Evolutionary conservation across 805 yeast species (phyloP).

Genomic region (Pichia paraexigua): DNA sequence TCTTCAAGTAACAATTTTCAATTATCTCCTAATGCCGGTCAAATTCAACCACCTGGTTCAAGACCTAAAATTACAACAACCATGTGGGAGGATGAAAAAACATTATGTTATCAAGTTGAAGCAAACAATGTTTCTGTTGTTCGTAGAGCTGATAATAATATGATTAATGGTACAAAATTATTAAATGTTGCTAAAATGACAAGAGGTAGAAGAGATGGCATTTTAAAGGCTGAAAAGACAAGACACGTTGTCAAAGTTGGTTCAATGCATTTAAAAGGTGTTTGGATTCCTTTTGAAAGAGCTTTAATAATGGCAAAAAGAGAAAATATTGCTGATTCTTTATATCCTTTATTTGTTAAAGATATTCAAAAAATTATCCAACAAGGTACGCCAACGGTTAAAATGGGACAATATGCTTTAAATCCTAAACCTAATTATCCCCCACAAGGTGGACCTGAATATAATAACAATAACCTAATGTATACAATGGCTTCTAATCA

Average conservation of each 20-base stretch:
- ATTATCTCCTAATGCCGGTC: conserved; percentile 29
- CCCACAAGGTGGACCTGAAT: not conserved
- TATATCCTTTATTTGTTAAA: conserved; percentile 55
- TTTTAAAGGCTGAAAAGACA: conserved; percentile 56
- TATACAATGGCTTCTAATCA: not conserved
- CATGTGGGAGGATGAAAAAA: conserved; percentile 71
- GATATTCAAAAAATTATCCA: conserved; percentile 46
- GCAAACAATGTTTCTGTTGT: conserved; percentile 61
- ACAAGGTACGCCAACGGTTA: conserved; percentile 30
- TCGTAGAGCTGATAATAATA: conserved; percentile 62
- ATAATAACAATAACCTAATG: not conserved
- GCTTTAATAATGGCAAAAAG: conserved; percentile 63
- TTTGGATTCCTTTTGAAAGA: conserved; percentile 69
- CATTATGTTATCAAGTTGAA: conserved; percentile 65
- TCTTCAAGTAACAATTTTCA: conserved; percentile 14
- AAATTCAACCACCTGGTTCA: conserved; percentile 33
- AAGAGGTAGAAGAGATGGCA: conserved; percentile 66
- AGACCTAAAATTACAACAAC: conserved; percentile 61
- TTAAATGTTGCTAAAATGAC: conserved; percentile 68
- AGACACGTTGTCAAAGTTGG: conserved; percentile 68
- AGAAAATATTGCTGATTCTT: conserved; percentile 51
- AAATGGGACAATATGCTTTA: conserved; percentile 16
- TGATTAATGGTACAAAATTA: conserved; percentile 65
- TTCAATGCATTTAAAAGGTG: conserved; percentile 69
- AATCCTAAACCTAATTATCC: conserved; percentile 2